These are phyloP conservation scores for Acorus gramineus DNA, from an alignment of 106 monocot species.

Conservation along the genomic window DNA sequence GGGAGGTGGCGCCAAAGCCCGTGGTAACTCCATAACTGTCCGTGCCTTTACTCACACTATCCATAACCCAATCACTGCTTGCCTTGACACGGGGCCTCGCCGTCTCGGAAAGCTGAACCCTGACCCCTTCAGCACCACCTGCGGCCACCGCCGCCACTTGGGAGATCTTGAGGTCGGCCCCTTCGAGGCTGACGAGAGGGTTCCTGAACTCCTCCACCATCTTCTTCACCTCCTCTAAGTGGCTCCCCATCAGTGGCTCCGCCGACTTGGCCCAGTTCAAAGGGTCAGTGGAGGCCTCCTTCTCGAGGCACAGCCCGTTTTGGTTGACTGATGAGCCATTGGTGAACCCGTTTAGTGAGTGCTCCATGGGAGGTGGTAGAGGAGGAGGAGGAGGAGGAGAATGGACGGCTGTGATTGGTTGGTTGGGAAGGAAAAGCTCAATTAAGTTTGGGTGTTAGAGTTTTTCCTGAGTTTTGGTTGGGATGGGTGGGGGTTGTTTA, in stretches of 20 bases:
- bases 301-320: neutral
- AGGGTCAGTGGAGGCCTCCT: conserved; percentile 12
- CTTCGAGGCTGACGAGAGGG: conserved; percentile 32
- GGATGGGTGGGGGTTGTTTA: neutral
- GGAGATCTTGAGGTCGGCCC: conserved; percentile 30
- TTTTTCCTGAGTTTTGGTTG: conserved; percentile 3
- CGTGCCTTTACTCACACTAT: conserved; percentile 48
- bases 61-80: conserved; percentile 60
- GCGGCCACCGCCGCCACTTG: conserved; percentile 53
- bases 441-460: too few relatives aligned
- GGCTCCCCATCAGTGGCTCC: conserved; percentile 38
- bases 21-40: conserved; percentile 69
- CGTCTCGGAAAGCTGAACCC: conserved; percentile 43
- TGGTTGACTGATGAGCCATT: conserved; percentile 4
- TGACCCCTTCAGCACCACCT: neutral
- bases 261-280: conserved; percentile 43
- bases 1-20: conserved; percentile 68
- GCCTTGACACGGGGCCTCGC: conserved; percentile 38
- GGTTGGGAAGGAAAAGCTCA: conserved; percentile 1
- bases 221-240: conserved; percentile 50
- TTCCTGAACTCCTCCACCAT: conserved; percentile 45
- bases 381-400: neutral
- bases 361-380: too few relatives aligned
- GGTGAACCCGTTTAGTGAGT: neutral
- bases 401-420: too few relatives aligned